Evolutionary conservation across 2,329 filamentous ascomycete species (phyloP).

Genomic region (Madurella fahalii): DNA sequence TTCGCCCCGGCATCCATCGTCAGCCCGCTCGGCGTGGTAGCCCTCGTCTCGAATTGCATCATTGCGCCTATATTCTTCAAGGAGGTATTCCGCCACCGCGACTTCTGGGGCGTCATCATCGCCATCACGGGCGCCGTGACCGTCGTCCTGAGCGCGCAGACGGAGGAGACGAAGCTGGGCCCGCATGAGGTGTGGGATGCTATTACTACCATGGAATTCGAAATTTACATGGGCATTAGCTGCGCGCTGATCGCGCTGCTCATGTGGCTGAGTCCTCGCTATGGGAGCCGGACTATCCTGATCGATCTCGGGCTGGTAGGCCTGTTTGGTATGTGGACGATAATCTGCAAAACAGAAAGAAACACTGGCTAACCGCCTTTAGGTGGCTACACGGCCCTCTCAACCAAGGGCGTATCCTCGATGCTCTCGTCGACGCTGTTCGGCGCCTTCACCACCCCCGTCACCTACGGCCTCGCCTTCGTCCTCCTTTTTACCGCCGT

Average conservation of each 20-base stretch:
- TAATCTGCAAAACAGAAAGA: background rate
- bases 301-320: constrained; percentile 92
- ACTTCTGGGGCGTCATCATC: constrained; percentile 83
- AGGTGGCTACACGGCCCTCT: constrained; percentile 94
- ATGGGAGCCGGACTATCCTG: constrained; percentile 80
- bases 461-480: constrained; percentile 81
- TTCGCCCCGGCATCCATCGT: constrained; percentile 98
- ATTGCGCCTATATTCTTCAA: constrained; percentile 94
- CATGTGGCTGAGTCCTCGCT: constrained; percentile 77
- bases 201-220: constrained; percentile 84
- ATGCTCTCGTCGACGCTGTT: constrained; percentile 88
- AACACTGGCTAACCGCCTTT: background rate
- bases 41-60: constrained; percentile 91
- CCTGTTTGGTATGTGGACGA: constrained; percentile 67
- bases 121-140: constrained; percentile 85
- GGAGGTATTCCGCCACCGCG: constrained; percentile 78
- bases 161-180: constrained; percentile 84
- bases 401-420: constrained; percentile 94
- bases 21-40: constrained; percentile 93
- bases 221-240: constrained; percentile 82
- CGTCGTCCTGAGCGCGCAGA: constrained; percentile 86
- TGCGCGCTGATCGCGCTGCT: constrained; percentile 67
- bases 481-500: constrained; percentile 80
- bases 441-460: constrained; percentile 82
- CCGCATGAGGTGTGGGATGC: constrained; percentile 86